Conservation (phyloP, 176 grass and related monocot species). For the Musa itinerans region DNA sequence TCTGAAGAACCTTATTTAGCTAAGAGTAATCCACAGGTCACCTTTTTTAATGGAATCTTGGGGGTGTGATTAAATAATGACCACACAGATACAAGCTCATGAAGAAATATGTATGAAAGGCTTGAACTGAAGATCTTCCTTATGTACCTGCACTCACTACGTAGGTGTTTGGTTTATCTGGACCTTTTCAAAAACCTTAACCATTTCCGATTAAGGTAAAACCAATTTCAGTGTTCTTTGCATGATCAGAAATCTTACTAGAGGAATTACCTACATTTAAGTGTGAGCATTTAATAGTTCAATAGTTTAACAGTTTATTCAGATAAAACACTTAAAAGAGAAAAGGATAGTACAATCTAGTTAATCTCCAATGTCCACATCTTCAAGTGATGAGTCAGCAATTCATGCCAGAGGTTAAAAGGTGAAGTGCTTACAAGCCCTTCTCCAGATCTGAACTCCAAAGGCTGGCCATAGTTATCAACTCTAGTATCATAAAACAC, state of each 20-base stretch:
- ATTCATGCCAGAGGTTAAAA: neutral
- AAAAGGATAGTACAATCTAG: neutral
- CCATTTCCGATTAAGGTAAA: neutral
- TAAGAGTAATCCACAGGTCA: neutral
- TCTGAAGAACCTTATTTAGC: neutral
- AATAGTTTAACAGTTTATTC: too few relatives aligned
- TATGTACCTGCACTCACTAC: too few relatives aligned
- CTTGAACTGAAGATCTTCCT: neutral
- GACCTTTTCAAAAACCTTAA: too few relatives aligned
- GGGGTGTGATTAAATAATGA: neutral
- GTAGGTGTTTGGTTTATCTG: too few relatives aligned
- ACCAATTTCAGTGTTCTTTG: neutral
- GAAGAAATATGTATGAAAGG: neutral
- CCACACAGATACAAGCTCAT: neutral
- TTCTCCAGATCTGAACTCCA: conserved; percentile 97
- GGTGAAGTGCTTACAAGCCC: conserved; percentile 51
- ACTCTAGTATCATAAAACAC: conserved; percentile 91
- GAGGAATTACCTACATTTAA: neutral
- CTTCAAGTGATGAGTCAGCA: neutral
- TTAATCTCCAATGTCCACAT: neutral
- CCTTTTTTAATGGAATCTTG: neutral
- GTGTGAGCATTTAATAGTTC: too few relatives aligned
- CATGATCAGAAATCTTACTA: neutral
- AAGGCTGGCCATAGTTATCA: conserved; percentile 80
- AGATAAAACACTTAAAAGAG: neutral